Percentiles rank a stretch among this genome's conserved stretches.
phyloP scores from a whole-genome alignment of 2,329 filamentous ascomycete genomes.

The Cladosporium sp. region DNA sequence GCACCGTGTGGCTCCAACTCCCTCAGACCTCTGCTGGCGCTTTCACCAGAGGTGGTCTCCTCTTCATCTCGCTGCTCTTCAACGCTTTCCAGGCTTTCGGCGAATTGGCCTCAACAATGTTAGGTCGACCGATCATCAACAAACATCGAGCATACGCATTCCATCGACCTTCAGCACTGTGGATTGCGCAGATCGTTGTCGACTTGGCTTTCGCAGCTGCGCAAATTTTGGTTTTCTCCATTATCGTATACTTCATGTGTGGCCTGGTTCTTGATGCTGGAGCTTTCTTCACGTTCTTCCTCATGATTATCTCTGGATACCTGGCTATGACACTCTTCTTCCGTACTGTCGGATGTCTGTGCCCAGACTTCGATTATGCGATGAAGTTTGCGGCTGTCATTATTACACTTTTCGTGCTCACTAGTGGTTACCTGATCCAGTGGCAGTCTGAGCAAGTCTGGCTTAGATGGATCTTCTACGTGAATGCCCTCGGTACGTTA shows the following conservation, averaged over 20 bases:
- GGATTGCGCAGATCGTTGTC: conserved; percentile 79
- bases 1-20: conserved; percentile 75
- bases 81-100: conserved; percentile 86
- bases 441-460: conserved; percentile 73
- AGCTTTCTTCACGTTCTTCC: conserved; percentile 75
- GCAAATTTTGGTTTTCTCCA: conserved; percentile 70
- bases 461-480: conserved; percentile 77
- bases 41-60: conserved; percentile 77
- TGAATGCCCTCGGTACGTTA: conserved; percentile 75
- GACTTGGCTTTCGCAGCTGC: conserved; percentile 68
- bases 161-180: conserved; percentile 76
- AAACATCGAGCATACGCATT: conserved; percentile 85
- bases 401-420: conserved; percentile 79
- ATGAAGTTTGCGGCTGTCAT: conserved; percentile 76
- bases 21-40: conserved; percentile 65
- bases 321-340: conserved; percentile 74
- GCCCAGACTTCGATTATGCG: conserved; percentile 80
- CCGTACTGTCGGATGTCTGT: conserved; percentile 71
- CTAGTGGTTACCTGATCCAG: conserved; percentile 81
- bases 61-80: conserved; percentile 79
- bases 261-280: conserved; percentile 68
- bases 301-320: conserved; percentile 45
- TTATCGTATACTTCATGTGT: conserved; percentile 80
- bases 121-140: conserved; percentile 73
- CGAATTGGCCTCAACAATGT: conserved; percentile 73